Percentiles rank a stretch among this genome's conserved stretches.
Conservation (phyloP, 495 filamentous ascomycete genomes). For the Tuber borchii region DNA sequence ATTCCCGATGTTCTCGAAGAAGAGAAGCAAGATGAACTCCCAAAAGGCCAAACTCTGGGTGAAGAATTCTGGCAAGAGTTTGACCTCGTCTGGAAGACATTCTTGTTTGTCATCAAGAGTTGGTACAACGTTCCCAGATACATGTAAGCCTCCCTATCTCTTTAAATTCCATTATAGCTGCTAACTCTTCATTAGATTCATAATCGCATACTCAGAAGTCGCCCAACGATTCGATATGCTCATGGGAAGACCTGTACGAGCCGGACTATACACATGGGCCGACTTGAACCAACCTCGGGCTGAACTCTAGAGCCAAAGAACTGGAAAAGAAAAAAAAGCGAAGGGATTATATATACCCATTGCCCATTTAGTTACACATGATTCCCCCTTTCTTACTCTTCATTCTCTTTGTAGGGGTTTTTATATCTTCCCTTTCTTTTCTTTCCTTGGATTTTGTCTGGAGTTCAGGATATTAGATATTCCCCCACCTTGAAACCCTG, state of each 20-base stretch:
- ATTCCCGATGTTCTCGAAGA: slow-evolving; percentile 36
- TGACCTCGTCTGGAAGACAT: slow-evolving; percentile 54
- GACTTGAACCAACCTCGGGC: slow-evolving; percentile 7
- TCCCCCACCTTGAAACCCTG: not conserved
- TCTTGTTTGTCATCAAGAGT: slow-evolving; percentile 58
- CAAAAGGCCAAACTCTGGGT: slow-evolving; percentile 45
- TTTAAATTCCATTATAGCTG: not conserved
- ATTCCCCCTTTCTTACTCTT: not conserved
- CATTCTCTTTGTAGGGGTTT: slow-evolving; percentile 10
- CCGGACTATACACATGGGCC: slow-evolving; percentile 21
- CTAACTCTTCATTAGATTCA: slow-evolving; percentile 8
- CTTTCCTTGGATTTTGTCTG: slow-evolving; percentile 4
- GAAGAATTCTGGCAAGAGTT: slow-evolving; percentile 62
- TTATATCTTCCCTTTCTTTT: not conserved
- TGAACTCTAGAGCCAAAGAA: slow-evolving; percentile 16
- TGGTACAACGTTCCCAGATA: slow-evolving; percentile 64
- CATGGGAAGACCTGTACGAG: slow-evolving; percentile 13
- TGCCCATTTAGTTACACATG: not conserved
- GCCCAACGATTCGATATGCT: slow-evolving; percentile 19
- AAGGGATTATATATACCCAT: not conserved
- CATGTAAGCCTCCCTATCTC: slow-evolving; percentile 52
- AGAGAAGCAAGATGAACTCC: slow-evolving; percentile 44
- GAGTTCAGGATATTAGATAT: not conserved
- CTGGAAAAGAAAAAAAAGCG: not conserved
- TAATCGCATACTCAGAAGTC: slow-evolving; percentile 20